These are phyloP conservation scores for Barbatosphaeria neglecta DNA, from an alignment of 495 filamentous ascomycete species.

Conservation along the genomic window DNA sequence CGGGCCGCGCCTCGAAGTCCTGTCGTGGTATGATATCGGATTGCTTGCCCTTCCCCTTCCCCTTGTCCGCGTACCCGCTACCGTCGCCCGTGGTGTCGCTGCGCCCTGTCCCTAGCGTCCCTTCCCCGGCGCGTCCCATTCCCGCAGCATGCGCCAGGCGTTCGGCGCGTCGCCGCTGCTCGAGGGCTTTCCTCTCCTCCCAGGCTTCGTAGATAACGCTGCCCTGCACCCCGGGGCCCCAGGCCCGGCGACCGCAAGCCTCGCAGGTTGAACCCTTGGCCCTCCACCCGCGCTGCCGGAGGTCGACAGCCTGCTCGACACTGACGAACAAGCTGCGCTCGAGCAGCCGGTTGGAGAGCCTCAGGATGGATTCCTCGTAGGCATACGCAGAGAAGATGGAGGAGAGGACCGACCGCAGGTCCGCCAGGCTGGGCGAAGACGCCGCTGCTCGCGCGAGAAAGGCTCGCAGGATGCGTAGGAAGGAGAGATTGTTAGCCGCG, in stretches of 20 bases:
- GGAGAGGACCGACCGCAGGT: constrained; percentile 70
- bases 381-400: constrained; percentile 92
- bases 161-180: constrained; percentile 25
- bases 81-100: constrained; percentile 8
- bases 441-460: constrained; percentile 77
- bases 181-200: constrained; percentile 51
- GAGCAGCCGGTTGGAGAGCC: constrained; percentile 72
- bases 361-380: constrained; percentile 79
- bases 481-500: constrained; percentile 51
- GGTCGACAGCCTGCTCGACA: constrained; percentile 59
- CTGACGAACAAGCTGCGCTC: constrained; percentile 84
- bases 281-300: constrained; percentile 83
- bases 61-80: constrained; percentile 25
- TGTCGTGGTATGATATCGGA: constrained; percentile 5
- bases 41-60: constrained; percentile 23
- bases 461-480: constrained; percentile 78
- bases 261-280: constrained; percentile 79
- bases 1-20: constrained; percentile 1
- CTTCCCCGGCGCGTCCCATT: not conserved
- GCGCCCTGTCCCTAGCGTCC: constrained; percentile 21
- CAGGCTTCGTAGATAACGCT: constrained; percentile 67
- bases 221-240: constrained; percentile 78
- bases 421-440: constrained; percentile 74
- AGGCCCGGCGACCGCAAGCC: constrained; percentile 67
- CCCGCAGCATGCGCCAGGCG: constrained; percentile 8